Percentiles rank a stretch among this genome's conserved stretches.
Conservation (phyloP, 2,329 filamentous ascomycete species). For the Ophiocordyceps sinensis region DNA sequence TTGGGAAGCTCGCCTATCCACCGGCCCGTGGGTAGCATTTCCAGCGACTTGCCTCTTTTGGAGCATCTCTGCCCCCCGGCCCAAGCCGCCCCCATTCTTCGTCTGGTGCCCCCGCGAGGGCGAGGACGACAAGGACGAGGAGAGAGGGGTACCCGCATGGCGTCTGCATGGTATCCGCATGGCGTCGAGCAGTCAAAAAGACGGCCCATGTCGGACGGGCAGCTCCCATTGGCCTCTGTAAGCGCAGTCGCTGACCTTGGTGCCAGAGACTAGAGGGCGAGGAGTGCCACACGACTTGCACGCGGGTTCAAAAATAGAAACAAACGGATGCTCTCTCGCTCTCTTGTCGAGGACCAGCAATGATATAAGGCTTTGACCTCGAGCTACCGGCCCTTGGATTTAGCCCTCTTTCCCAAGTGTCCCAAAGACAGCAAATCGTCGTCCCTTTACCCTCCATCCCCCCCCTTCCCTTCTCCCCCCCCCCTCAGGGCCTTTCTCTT, state of each 20-base stretch:
- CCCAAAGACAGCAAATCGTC: not conserved
- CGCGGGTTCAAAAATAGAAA: conserved; percentile 24
- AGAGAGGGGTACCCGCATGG: not conserved
- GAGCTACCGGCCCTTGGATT: conserved; percentile 24
- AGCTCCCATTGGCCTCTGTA: conserved; percentile 28
- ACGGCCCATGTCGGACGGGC: conserved; percentile 5
- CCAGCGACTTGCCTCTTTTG: conserved; percentile 1
- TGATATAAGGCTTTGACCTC: conserved; percentile 44
- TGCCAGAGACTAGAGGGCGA: conserved; percentile 4
- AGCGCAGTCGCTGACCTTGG: conserved; percentile 25
- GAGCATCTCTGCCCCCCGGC: not conserved
- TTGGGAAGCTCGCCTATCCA: not conserved
- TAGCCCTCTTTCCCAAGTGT: conserved; percentile 16
- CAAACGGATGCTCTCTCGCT: conserved; percentile 3
- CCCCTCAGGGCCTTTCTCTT: not conserved
- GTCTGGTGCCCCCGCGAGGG: not conserved
- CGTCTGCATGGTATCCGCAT: not conserved
- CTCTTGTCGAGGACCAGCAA: conserved; percentile 8
- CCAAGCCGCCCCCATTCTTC: not conserved
- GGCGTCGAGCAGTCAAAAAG: not conserved
- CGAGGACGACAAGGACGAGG: no score
- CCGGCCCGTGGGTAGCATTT: not conserved
- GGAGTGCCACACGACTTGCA: conserved; percentile 7
- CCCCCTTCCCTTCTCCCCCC: not conserved
- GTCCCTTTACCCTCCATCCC: not conserved